Conservation (phyloP, 441 rosid species). For the Croton setiger region DNA sequence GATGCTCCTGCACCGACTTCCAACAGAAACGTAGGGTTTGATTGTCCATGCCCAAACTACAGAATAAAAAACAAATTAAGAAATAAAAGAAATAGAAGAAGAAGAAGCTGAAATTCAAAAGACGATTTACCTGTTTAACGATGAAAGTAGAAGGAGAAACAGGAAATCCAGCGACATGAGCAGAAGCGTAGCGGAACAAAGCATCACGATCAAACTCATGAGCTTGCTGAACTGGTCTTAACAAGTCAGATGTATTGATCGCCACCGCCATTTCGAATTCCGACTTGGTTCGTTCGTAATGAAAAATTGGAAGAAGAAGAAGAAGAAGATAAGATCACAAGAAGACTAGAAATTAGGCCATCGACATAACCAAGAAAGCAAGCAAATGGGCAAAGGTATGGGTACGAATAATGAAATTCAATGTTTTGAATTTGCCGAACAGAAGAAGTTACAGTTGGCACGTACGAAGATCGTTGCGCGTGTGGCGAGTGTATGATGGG, state of each 20-base stretch:
- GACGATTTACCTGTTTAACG: slow-evolving; percentile 44
- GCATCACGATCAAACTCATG: slow-evolving; percentile 62
- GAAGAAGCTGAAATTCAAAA: background rate
- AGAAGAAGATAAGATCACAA: background rate
- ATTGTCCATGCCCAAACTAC: slow-evolving; percentile 95
- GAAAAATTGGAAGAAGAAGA: background rate
- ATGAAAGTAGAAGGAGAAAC: slow-evolving; percentile 20
- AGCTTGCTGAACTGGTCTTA: slow-evolving; percentile 46
- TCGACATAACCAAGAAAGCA: no score
- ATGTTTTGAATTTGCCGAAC: no score
- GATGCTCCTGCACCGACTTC: slow-evolving; percentile 49
- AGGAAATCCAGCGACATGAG: slow-evolving; percentile 68
- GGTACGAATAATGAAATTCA: no score
- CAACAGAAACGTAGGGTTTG: slow-evolving; percentile 83
- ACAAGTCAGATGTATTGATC: slow-evolving; percentile 52
- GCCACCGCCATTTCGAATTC: slow-evolving; percentile 51
- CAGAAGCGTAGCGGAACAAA: slow-evolving; percentile 53
- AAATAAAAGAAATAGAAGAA: background rate
- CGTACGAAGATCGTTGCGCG: no score
- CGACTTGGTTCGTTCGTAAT: background rate
- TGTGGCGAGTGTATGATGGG: no score
- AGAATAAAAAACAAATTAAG: background rate
- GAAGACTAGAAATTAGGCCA: background rate
- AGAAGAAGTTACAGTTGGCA: no score
- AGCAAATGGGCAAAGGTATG: no score